These are phyloP conservation scores for Mycogone perniciosa DNA, from an alignment of 2,329 filamentous ascomycete species.

Conservation along the genomic window DNA sequence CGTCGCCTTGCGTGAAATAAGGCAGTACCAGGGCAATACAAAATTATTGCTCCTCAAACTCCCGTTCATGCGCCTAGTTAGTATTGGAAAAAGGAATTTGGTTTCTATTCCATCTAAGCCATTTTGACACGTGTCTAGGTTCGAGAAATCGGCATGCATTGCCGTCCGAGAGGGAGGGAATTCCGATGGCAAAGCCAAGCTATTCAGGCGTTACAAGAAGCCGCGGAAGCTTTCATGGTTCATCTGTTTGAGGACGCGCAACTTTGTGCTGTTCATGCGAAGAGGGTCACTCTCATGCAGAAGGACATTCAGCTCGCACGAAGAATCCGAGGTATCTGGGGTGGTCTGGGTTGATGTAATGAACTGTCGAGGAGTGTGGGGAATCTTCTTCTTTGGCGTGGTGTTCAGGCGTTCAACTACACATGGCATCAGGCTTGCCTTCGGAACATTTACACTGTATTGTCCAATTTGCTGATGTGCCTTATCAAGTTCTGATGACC, in stretches of 20 bases:
- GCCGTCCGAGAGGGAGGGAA: slow-evolving; percentile 57
- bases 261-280: slow-evolving; percentile 93
- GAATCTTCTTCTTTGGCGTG: not conserved
- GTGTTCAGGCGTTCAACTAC: not conserved
- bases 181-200: slow-evolving; percentile 96
- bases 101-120: not conserved
- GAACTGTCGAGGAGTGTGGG: too few relatives aligned
- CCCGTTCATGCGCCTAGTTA: slow-evolving; percentile 70
- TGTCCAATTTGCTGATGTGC: too few relatives aligned
- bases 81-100: slow-evolving; percentile 12
- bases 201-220: slow-evolving; percentile 88
- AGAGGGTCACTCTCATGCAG: slow-evolving; percentile 94
- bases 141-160: slow-evolving; percentile 64
- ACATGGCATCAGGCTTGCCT: too few relatives aligned
- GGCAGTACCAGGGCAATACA: slow-evolving; percentile 81
- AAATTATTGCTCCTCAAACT: slow-evolving; percentile 79
- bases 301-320: slow-evolving; percentile 94
- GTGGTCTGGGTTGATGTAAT: slow-evolving; percentile 44
- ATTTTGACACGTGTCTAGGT: slow-evolving; percentile 14
- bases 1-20: slow-evolving; percentile 83
- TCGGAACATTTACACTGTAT: too few relatives aligned
- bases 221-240: slow-evolving; percentile 91
- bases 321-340: slow-evolving; percentile 72
- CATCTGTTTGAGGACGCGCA: slow-evolving; percentile 83
- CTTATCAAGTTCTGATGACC: too few relatives aligned